Base-by-base conservation (phyloP, 2,329 filamentous ascomycete species). In the Aspergillus sp. region DNA sequence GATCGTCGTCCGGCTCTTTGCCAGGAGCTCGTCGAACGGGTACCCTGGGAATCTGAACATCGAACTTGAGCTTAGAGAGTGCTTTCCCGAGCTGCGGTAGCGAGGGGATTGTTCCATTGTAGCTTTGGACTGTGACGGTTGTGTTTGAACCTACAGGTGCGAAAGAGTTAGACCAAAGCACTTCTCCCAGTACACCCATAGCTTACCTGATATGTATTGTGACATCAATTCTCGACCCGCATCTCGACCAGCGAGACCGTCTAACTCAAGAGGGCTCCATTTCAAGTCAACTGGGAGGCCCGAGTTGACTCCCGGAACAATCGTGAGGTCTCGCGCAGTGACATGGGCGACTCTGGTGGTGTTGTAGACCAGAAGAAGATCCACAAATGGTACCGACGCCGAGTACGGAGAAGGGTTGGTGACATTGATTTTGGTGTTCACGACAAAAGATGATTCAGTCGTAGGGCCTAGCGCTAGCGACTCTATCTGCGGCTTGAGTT, bases 391-490 rank as follows among this genome's bases (percentile, higher is more conserved):
- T n/a, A 98, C 81, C 2, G 81, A 81, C 4, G 92, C 93, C 4
- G 90, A 88, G 73, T 98, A 97, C 4, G 88, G 84, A 0, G 93
- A 96, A 1, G 94, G 93, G 70, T 99, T 99, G 4, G 91, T 96
- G 61, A 96, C 83, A 71, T 95, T 96, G 69, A 96, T 82, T 45
- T 81, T 77, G 14, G 90, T 90, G 69, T 87, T 82, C 39, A 98
- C 78, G 20, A 84, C 86, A 51, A 97, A 81, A 3, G 90, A 90
- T 2, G 86, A 86, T 39, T 84, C 79, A 1, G 89, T 88, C 0
- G 92, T 96, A 57, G 90, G 86, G 46, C 90, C 71, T 58, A 98
- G 86, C 64, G 84, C 83, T 39, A 98, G 77, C 61, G 89, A 86
- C 57, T 87, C 86, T 59, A 96, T 80, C 67, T 87, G 84, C 16